A percentile compares a stretch with the other conserved stretches of the same genome.
These are phyloP conservation scores for Boletus speciosus DNA, from an alignment of 768 basidiomycete species.

Conservation along the genomic window DNA sequence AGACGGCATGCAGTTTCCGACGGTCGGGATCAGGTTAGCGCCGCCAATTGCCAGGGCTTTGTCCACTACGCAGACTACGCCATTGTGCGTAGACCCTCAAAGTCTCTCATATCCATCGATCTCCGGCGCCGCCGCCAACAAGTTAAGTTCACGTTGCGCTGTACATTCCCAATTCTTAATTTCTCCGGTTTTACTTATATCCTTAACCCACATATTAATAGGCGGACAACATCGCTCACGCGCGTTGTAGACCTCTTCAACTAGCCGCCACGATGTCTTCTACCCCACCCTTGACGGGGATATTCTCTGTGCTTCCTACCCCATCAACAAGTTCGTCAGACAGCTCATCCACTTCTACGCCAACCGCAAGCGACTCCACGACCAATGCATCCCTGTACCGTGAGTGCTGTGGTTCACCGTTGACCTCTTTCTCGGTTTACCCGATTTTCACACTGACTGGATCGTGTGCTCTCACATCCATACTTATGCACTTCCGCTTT, in stretches of 20 bases:
- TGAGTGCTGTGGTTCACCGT: conserved; percentile 15
- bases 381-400: conserved; percentile 27
- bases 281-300: not conserved
- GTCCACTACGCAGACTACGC: too few relatives aligned
- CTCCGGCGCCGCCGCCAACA: conserved; percentile 2
- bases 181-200: not conserved
- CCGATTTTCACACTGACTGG: conserved; percentile 18
- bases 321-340: not conserved
- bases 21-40: too few relatives aligned
- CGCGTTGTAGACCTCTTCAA: not conserved
- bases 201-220: conserved; percentile 20
- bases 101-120: conserved; percentile 1
- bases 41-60: too few relatives aligned
- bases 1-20: too few relatives aligned
- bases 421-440: not conserved
- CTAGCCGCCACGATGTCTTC: conserved; percentile 12
- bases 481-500: not conserved
- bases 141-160: not conserved
- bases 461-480: conserved; percentile 6
- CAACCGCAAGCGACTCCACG: not conserved
- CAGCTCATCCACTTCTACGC: not conserved
- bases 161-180: not conserved
- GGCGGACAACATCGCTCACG: not conserved
- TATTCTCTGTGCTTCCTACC: not conserved
- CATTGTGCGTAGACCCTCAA: not conserved